Evolutionary conservation across 164 flowering plant species (phyloP), one percentile per base, ranked within the genome.

Genomic region (Magnolia changhungtana): DNA sequence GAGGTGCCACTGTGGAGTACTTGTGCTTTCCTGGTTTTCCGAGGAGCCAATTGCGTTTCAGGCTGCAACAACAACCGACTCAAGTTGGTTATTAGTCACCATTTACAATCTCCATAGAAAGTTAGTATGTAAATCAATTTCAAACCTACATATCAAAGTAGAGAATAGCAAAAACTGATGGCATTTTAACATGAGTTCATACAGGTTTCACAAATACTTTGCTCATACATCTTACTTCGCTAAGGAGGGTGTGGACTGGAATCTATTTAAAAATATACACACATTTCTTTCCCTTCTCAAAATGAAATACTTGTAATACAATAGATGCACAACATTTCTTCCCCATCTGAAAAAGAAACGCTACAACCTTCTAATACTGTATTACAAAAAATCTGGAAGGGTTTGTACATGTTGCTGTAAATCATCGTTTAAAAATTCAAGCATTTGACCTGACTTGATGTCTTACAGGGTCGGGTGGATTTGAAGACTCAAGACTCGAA

Each of bases 1-100:
- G 92, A 86, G 31, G 89, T 83, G 55, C 90, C 90, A 58, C 90
- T 87, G 16, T 86, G 80, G 3, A 86, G 74, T 68, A 80, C 87
- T 81, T 84, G 84, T 45, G 81, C 80, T 79, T 83, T 86, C 87
- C 82, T 87, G 4, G 89, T 37, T 63, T 86, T 90, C 80, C 90
- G 80, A 16, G 91, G 76, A 16, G 97, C 85, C 85, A 92, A 65
- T 81, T 92, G 94, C 7, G 90, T 80, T 49, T 92, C 97, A 7
- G 91, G 83, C 97, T 92, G 90, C 81, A 87, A 78, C 74, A 68
- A 1, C 10, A 77, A 16, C 61, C 16, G 18, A 16, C 1, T 11
- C 13, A 51, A 63, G 76, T 10, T 61, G 45, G 21, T 29, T 4
- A 29, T 68, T 29, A 23, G 21, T 10, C 4, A 20, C 24, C 9